Conservation (phyloP, 1,284 basidiomycete species). For the Cerrena zonata region DNA sequence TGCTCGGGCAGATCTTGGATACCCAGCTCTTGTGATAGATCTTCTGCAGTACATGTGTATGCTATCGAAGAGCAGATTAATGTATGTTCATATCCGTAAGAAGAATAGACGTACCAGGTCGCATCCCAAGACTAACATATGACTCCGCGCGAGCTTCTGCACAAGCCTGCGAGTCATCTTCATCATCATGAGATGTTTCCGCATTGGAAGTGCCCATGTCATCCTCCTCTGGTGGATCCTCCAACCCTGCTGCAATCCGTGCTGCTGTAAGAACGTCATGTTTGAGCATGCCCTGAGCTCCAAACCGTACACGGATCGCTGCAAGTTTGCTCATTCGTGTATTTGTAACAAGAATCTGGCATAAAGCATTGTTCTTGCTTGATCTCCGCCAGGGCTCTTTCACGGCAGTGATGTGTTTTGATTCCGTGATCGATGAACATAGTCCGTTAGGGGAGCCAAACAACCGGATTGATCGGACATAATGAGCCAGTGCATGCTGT, state of each 20-base stretch:
- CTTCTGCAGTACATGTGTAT: not conserved
- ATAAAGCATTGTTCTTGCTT: not conserved
- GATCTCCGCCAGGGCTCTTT: constrained; percentile 8
- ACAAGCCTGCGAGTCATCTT: not conserved
- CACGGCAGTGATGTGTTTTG: not conserved
- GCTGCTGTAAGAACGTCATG: constrained; percentile 16
- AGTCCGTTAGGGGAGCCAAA: too few species aligned
- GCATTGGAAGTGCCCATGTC: constrained; percentile 8
- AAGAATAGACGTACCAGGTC: not conserved
- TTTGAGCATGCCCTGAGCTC: not conserved
- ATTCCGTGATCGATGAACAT: constrained; percentile 13
- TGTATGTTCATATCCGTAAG: too few species aligned
- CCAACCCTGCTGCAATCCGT: constrained; percentile 16
- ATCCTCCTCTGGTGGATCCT: not conserved
- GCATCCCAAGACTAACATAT: not conserved
- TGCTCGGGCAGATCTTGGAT: not conserved
- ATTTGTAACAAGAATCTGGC: constrained; percentile 3
- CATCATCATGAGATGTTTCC: not conserved
- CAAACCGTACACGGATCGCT: not conserved
- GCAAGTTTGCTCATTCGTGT: not conserved
- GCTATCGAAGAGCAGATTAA: not conserved
- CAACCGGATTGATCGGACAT: constrained; percentile 3
- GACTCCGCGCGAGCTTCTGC: not conserved
- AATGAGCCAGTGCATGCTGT: constrained; percentile 13
- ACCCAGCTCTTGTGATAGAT: not conserved